Base-by-base conservation (phyloP, 2,329 filamentous ascomycete species). In the Lithohypha guttulata region DNA sequence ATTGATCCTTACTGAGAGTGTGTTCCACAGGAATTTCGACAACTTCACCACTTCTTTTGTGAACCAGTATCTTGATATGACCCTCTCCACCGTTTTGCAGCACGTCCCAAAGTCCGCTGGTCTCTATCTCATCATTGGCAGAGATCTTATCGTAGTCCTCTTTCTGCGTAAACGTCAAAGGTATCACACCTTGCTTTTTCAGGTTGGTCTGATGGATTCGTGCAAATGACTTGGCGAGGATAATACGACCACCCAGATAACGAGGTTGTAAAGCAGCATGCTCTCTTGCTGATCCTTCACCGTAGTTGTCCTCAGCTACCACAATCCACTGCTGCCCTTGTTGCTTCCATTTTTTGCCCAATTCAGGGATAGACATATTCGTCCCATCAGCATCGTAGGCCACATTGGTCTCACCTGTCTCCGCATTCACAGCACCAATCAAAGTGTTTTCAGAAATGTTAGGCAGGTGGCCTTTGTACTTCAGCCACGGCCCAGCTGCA, bases 401-500 rank as follows among this genome's bases (percentile, higher is more conserved):
- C 14, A 75, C 79, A 61, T 96, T 96, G 48, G 91, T 87, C 62
- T 94, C 87, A 51, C 81, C 82, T 0, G 89, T 98, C 46, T 84
- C 84, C 29, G 83, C 86, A 62, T 95, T 95, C 58, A 87, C 73
- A 44, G 91, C 91, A 39, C 86, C 91, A 64, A 95, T 95, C 50
- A 98, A 77, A 2, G 91, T 98, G 73, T 98, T 98, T 58, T 85
- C 85, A 52, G 80, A 83, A 61, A 98, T 98, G 70, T 98, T 98
- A 60, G 91, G 85, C 47, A 98, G 76, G 63, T 98, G 91, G 47
- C 91, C 91, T 71, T 96, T 96, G 77, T 96, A 98, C 66, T 96
- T 96, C 51, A 98, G 76, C 89, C 89, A 96, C 11, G 89, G 89
- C 4, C 89, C 89, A 1, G 89, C 89, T 22, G 89, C 89, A 25